A percentile compares a stretch with the other conserved stretches of the same genome.
These are phyloP conservation scores for Tetrahymena elliotti DNA, from an alignment of 73 alveolate species.

Conservation along the genomic window DNA sequence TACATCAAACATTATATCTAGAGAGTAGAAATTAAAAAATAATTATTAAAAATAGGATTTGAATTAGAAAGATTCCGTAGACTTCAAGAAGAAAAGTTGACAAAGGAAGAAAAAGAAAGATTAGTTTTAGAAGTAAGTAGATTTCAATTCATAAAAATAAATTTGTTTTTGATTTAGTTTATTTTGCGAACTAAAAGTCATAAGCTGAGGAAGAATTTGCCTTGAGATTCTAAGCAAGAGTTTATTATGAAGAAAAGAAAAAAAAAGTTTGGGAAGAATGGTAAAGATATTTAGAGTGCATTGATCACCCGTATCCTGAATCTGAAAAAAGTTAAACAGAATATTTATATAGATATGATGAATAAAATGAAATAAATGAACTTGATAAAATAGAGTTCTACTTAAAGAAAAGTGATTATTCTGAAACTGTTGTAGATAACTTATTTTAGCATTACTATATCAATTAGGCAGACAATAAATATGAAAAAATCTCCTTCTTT, in stretches of 20 bases:
- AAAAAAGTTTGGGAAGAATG: neutral
- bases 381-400: neutral
- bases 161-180: neutral
- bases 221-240: neutral
- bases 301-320: neutral
- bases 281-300: neutral
- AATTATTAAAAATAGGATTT: neutral
- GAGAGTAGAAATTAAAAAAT: neutral
- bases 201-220: neutral
- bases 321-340: neutral
- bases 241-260: neutral
- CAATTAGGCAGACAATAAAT: neutral
- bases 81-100: neutral
- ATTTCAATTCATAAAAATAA: neutral
- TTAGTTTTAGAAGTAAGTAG: neutral
- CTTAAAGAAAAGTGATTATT: neutral
- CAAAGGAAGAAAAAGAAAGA: neutral
- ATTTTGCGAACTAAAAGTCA: neutral
- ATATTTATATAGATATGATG: neutral
- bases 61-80: neutral
- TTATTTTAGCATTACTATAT: neutral
- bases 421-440: neutral
- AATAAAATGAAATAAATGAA: neutral
- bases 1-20: neutral
- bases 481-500: neutral